Evolutionary conservation across 768 basidiomycete genomes (phyloP), one percentile per base, ranked within the genome.

Genomic region (Lentinula sp.): DNA sequence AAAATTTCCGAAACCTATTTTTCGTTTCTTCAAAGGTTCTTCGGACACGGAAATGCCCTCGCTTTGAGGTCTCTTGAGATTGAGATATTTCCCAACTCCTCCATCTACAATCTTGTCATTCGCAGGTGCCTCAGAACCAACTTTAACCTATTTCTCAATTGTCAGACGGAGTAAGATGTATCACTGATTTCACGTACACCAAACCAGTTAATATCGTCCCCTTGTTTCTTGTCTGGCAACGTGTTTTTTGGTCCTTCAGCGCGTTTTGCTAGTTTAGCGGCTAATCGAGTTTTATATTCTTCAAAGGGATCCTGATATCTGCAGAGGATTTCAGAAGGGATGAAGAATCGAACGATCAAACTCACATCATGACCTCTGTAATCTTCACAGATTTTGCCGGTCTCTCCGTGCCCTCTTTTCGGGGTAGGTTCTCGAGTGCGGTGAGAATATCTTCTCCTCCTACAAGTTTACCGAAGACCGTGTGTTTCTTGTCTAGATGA

Each of bases 251-350:
- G 48, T 39, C 40, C 62, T 60, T 80, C 80, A 1, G 78, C 78
- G 64, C 78, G 76, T 64, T 78, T 84, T 50, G 89, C 86, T 9
- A 92, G 80, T 65, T 89, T 91, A 68, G 89, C 94, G 37, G 84
- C 83, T 7, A 93, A 82, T 13, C 93, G 87, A 23, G 78, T 80
- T 70, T 95, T 93, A 74, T 97, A 98, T 42, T 89, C 89, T 57
- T 96, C 91, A 68, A 97, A 98, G 0, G 97, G 97, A 72, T 99
- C 95, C 75, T 94, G 90, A 68, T 93, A 89, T 57, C 92, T 94
- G 68, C 45, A 64, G 15, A 40, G 59, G 35, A 40, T 34, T 65
- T 62, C 13, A 61, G 46, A 61, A 60, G 28, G 13, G 37, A 52
- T 35, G 31, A 1, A n/a, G 43, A 21, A 34, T 35, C 40, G 21